These are phyloP conservation scores for Pseudocercospora musae DNA, from an alignment of 2,329 filamentous ascomycete genomes.

Conservation along the genomic window DNA sequence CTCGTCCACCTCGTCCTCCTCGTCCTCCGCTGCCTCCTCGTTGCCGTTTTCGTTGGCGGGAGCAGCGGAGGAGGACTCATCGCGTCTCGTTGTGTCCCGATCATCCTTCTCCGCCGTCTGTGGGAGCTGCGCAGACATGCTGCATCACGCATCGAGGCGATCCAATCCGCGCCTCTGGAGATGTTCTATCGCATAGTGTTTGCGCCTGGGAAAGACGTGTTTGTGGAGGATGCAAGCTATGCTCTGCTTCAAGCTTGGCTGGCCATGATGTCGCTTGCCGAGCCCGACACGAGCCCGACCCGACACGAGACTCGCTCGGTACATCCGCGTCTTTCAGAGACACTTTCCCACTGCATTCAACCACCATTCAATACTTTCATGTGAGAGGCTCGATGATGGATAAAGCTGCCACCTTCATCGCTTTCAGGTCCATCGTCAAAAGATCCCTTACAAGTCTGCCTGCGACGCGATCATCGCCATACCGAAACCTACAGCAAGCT, in stretches of 20 bases:
- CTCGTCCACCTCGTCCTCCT: conserved; percentile 72
- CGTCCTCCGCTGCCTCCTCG: conserved; percentile 32
- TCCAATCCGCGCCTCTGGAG: not conserved
- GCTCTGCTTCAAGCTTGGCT: too few species aligned
- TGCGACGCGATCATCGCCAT: conserved; percentile 17
- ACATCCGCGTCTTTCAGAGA: not conserved
- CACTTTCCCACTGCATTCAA: not conserved
- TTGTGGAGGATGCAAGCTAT: not conserved
- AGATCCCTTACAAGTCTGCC: conserved; percentile 26
- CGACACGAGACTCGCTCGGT: not conserved
- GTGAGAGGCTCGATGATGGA: not conserved
- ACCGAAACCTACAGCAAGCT: conserved; percentile 16
- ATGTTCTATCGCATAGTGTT: not conserved
- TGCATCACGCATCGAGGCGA: conserved; percentile 25
- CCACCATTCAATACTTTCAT: not conserved
- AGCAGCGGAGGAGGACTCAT: conserved; percentile 15
- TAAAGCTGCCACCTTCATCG: conserved; percentile 30
- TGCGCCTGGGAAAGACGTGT: not conserved
- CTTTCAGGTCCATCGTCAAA: conserved; percentile 27
- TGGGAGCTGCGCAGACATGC: conserved; percentile 36
- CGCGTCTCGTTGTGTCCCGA: conserved; percentile 2
- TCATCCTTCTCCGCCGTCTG: conserved; percentile 27
- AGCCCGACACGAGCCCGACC: not conserved
- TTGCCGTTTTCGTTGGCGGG: conserved; percentile 24
- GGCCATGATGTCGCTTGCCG: too few species aligned